A percentile compares a stretch with the other conserved stretches of the same genome.
Evolutionary conservation across 228 moss, liverwort and hornwort species (phyloP).

Genomic region (Sphagnum magellanicum): DNA sequence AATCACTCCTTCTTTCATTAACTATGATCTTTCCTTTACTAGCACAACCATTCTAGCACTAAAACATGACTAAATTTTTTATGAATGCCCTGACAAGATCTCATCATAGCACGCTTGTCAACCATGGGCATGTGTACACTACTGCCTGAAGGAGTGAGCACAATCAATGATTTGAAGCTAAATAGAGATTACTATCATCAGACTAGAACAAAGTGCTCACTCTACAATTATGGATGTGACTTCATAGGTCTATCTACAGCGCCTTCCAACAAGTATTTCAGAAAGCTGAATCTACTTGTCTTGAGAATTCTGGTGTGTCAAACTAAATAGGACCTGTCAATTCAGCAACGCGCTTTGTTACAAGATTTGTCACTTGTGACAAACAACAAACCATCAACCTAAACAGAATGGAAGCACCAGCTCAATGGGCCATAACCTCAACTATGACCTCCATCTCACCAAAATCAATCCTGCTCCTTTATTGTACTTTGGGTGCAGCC

Average conservation of each 20-base stretch:
- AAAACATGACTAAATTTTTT: no score
- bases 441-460: neutral
- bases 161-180: no score
- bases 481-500: neutral
- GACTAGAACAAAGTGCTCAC: slow-evolving; percentile 38
- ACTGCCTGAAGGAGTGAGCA: no score
- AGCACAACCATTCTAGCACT: no score
- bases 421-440: neutral
- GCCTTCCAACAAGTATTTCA: no score
- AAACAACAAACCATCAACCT: neutral
- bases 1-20: neutral
- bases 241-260: no score
- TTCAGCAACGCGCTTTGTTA: slow-evolving; percentile 88
- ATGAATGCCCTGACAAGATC: no score
- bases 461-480: neutral
- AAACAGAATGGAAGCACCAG: neutral
- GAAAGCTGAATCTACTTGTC: slow-evolving; percentile 40
- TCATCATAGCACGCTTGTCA: no score
- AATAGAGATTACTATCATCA: no score
- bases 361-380: slow-evolving; percentile 80
- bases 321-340: slow-evolving; percentile 69
- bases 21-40: no score
- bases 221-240: no score
- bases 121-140: no score
- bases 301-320: slow-evolving; percentile 91